These are phyloP conservation scores for Sporothrix sp. DNA, from an alignment of 2,329 filamentous ascomycete genomes.

Conservation along the genomic window DNA sequence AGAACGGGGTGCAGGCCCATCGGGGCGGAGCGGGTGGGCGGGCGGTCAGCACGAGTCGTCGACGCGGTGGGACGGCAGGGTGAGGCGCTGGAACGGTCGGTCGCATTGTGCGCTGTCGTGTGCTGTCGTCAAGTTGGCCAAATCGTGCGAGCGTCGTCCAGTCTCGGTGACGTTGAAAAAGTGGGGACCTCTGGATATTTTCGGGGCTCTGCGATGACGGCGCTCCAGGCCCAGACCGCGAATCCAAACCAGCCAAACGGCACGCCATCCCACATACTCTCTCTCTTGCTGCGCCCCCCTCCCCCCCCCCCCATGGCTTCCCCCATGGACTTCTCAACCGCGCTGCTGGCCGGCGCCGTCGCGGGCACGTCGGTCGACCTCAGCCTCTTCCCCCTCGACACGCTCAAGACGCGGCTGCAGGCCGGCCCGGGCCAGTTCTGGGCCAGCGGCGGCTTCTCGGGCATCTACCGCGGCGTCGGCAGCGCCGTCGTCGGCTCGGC, in stretches of 20 bases:
- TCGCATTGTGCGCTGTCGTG: not conserved
- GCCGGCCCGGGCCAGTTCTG: conserved; percentile 59
- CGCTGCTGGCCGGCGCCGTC: conserved; percentile 71
- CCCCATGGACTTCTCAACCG: conserved; percentile 44
- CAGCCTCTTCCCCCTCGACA: conserved; percentile 95
- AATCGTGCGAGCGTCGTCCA: not conserved
- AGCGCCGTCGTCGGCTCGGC: conserved; percentile 84
- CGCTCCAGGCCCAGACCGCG: not conserved
- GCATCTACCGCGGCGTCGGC: conserved; percentile 88
- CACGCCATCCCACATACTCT: not conserved
- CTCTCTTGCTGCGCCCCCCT: not conserved
- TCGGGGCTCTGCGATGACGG: conserved; percentile 1
- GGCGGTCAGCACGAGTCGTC: no score
- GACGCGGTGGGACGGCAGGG: no score
- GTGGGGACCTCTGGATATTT: conserved; percentile 3
- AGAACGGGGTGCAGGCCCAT: conserved; percentile 29
- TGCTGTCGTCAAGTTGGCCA: no score
- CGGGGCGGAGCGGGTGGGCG: no score
- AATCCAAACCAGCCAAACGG: not conserved
- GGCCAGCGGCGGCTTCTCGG: conserved; percentile 74
- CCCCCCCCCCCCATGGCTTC: no score
- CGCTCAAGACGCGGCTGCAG: conserved; percentile 94
- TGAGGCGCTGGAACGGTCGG: no score
- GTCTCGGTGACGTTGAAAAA: not conserved
- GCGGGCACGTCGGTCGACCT: conserved; percentile 95